Conservation (phyloP, 805 yeast species). For the Lachancea waltii region DNA sequence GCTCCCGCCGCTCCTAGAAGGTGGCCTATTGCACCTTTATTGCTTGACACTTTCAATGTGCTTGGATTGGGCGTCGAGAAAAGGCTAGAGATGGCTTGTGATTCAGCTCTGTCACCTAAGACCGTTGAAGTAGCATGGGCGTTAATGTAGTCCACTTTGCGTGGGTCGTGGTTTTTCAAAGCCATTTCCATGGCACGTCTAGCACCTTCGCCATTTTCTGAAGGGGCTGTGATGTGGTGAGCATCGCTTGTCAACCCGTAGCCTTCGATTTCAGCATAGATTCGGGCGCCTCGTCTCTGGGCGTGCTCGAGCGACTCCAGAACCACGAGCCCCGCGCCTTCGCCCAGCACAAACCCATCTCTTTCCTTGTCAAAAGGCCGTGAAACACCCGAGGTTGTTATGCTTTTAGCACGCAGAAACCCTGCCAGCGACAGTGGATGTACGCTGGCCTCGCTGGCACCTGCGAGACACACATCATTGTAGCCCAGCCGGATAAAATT, state of each 20-base stretch:
- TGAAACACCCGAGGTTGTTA: conserved; percentile 62
- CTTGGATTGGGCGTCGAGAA: conserved; percentile 28
- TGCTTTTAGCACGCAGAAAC: conserved; percentile 81
- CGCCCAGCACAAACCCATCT: conserved; percentile 87
- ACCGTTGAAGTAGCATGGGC: conserved; percentile 96
- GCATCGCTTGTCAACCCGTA: conserved; percentile 93
- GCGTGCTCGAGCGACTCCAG: conserved; percentile 80
- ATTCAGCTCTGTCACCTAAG: conserved; percentile 86
- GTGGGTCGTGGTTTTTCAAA: conserved; percentile 41
- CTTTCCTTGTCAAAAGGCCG: conserved; percentile 80
- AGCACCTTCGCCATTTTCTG: conserved; percentile 79
- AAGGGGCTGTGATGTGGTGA: conserved; percentile 87
- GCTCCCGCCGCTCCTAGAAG: conserved; percentile 95
- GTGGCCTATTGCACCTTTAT: conserved; percentile 92
- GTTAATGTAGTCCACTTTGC: conserved; percentile 67
- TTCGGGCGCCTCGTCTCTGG: conserved; percentile 48
- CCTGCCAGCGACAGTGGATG: conserved; percentile 88
- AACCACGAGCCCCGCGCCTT: conserved; percentile 81
- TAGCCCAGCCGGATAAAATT: conserved; percentile 73
- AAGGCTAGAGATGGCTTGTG: conserved; percentile 57
- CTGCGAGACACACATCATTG: conserved; percentile 84
- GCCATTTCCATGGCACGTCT: conserved; percentile 77
- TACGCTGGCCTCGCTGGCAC: conserved; percentile 85
- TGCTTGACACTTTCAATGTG: conserved; percentile 57
- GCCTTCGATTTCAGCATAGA: conserved; percentile 78